These are phyloP conservation scores for Hyaloscypha hepaticicola DNA, from an alignment of 495 filamentous ascomycete species.

Conservation along the genomic window DNA sequence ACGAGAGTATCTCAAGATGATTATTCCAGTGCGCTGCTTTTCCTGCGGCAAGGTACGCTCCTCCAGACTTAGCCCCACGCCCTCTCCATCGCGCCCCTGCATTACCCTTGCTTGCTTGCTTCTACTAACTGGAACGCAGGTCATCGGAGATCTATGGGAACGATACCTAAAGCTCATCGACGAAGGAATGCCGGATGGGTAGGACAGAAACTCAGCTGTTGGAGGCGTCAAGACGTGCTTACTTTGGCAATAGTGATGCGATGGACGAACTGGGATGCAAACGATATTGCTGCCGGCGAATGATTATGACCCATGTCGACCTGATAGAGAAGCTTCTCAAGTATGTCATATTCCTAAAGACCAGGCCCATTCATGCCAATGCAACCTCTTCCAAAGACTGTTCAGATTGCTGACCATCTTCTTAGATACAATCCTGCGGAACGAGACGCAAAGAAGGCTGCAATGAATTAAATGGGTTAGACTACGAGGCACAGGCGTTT, in stretches of 20 bases:
- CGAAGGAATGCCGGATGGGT: conserved; percentile 76
- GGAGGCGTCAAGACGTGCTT: neutral
- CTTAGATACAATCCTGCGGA: conserved; percentile 35
- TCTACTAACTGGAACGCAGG: conserved; percentile 51
- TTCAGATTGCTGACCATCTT: conserved; percentile 8
- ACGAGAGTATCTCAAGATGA: conserved; percentile 62
- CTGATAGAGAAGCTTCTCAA: conserved; percentile 97
- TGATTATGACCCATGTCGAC: conserved; percentile 99
- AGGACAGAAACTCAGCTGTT: conserved; percentile 35
- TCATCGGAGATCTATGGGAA: conserved; percentile 96
- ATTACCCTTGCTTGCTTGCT: neutral
- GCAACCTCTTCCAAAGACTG: neutral
- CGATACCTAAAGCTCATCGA: conserved; percentile 84
- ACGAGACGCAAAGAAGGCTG: conserved; percentile 32
- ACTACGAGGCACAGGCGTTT: conserved; percentile 17
- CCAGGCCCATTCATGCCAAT: neutral
- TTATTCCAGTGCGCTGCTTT: conserved; percentile 97
- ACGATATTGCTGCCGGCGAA: conserved; percentile 95
- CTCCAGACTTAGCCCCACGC: neutral
- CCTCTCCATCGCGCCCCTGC: neutral
- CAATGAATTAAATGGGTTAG: conserved; percentile 18
- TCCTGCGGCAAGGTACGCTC: conserved; percentile 89
- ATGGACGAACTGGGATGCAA: conserved; percentile 92
- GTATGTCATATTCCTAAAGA: conserved; percentile 43
- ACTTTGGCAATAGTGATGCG: conserved; percentile 63